Evolutionary conservation across 768 basidiomycete species (phyloP).

Genomic region (Tremella mesenterica): DNA sequence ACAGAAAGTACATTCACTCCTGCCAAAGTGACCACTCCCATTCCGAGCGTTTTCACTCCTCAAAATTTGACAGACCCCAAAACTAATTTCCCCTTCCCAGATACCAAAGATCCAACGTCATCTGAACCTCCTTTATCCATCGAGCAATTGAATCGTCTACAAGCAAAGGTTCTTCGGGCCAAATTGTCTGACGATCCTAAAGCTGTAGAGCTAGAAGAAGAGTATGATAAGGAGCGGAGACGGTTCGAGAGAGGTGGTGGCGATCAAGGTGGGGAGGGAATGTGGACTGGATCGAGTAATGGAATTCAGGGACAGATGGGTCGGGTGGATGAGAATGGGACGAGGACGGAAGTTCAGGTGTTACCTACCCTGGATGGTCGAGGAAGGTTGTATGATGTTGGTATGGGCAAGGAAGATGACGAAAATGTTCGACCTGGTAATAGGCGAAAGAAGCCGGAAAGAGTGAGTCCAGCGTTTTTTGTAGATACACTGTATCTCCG

Average conservation of each 20-base stretch:
- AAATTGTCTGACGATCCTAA: constrained; percentile 74
- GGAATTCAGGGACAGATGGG: constrained; percentile 38
- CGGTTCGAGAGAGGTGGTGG: constrained; percentile 46
- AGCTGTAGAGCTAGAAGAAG: constrained; percentile 65
- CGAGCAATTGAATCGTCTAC: constrained; percentile 72
- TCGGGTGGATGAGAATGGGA: constrained; percentile 41
- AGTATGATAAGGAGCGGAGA: constrained; percentile 64
- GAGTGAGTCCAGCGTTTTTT: constrained; percentile 46
- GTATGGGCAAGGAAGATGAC: constrained; percentile 57
- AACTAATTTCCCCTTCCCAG: constrained; percentile 30
- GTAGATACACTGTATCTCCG: neutral
- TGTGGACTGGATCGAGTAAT: constrained; percentile 47
- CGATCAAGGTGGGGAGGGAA: constrained; percentile 29
- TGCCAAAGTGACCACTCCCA: constrained; percentile 55
- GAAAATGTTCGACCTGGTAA: constrained; percentile 55
- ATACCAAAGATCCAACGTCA: constrained; percentile 18
- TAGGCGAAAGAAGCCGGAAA: constrained; percentile 62
- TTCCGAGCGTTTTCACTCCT: constrained; percentile 85
- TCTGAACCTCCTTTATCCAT: constrained; percentile 41
- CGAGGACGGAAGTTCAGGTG: constrained; percentile 64
- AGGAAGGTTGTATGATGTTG: constrained; percentile 84
- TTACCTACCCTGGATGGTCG: constrained; percentile 78
- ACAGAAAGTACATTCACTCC: constrained; percentile 15
- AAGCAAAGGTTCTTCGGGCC: constrained; percentile 85
- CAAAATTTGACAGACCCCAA: constrained; percentile 36